Evolutionary conservation across 495 filamentous ascomycete genomes (phyloP), one percentile per base, ranked within the genome.

Genomic region (Aspergillus steynii): DNA sequence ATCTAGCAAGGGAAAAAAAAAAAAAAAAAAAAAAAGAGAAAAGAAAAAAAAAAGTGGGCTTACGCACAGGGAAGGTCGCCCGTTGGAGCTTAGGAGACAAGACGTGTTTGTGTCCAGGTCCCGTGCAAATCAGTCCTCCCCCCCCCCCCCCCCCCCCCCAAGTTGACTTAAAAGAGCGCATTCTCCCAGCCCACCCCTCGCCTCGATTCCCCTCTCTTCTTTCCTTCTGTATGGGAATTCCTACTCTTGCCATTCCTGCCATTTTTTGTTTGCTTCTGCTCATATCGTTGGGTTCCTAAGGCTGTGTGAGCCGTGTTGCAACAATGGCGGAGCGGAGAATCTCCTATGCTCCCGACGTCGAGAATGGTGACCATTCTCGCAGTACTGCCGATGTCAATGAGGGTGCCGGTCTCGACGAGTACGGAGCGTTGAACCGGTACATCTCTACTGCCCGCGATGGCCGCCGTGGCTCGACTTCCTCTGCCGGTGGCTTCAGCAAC

Each of bases 391-490:
- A 75, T 50, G 34, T 72, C 31, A 72, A 69, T 37, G 74, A 74
- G 50, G 67, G 67, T 55, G 66, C 53, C 26, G 55, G 56, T 55
- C 75, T 80, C 63, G 81, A 83, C 59, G 82, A 84, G 63, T 84
- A 84, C 68, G 74, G 75, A 48, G 80, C 80, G 45, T 72, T 89
- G 57, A 82, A 87, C 72, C 80, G 84, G 51, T 89, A 86, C 74
- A 87, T 89, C 69, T 87, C 86, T 58, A 86, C 84, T 62, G 86
- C 86, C 64, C 83, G 80, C 65, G 85, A 86, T 71, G 77, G 79
- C 46, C 81, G 82, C 64, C 80, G 83, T 72, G 82, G 80, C 58
- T 82, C 80, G 37, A 84, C 82, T 62, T 82, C 82, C 59, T 80
- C 75, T 58, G 83, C 79, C 61, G 82, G 64, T 61, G 76, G 70